Base-by-base conservation (phyloP, 1,139 yeast species). In the Casaregolazyma suthepensis region DNA sequence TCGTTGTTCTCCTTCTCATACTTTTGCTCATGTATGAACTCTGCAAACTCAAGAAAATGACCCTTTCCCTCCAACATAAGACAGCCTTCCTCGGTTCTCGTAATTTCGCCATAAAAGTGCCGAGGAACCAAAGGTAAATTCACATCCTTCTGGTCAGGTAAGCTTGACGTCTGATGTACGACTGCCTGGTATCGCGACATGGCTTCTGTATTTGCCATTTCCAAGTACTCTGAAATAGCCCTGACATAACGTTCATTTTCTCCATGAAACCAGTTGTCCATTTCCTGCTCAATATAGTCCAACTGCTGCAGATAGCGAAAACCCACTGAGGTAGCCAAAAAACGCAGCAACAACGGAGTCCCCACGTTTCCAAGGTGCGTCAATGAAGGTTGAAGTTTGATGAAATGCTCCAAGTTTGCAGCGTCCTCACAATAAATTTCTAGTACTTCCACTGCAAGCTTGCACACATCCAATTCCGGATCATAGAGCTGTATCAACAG, bases 31-130 rank as follows among this genome's bases (percentile, higher is more conserved):
- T 72, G 66, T 37, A 80, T 70, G 51, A 67, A 70, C 45, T 70
- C 72, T 22, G 75, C 73, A 61, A 81, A 75, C 22, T 66, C 68
- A 15, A 70, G 67, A 55, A 82, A 70, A 55, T 80, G 77, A 17
- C 82, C 82, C 43, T 75, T 74, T 43, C 74, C 67, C 26, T 73
- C 69, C 12, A 82, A 65, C 40, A 81, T 62, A 38, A 73, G 71
- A 51, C 87, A 76, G 0, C 98, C 98, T 57, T 87, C 94, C 56
- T 82, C 87, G 0, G 97, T 88, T 52, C 85, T 79, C 0, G 90
- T 84, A 49, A 91, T 71, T 61, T 85, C 87, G 46, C 89, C 88
- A 67, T 88, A 88, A 62, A 91, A 87, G 64, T 88, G 89, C 13
- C 80, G 71, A 1, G 91, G 89, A n/a, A 57, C 55, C 15, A 42